Percentiles rank a stretch among this genome's conserved stretches.
Evolutionary conservation across 108 stramenopile genomes (phyloP).

Genomic region (Nitzschia sp.): DNA sequence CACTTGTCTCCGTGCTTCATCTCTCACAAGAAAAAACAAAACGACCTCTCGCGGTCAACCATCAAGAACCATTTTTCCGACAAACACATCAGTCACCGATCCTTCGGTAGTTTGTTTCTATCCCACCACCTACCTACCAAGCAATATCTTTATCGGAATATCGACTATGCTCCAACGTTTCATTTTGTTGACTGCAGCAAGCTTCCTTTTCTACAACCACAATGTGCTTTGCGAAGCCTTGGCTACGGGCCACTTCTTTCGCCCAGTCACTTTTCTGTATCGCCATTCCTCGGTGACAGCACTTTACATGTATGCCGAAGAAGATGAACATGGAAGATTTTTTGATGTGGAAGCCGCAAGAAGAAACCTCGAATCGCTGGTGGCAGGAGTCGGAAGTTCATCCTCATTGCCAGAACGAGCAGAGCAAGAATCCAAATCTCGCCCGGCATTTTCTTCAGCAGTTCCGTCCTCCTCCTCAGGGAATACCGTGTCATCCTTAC

Average conservation of each 20-base stretch:
- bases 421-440: neutral
- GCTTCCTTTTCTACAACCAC: neutral
- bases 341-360: slow-evolving; percentile 43
- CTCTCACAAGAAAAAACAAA: too few relatives aligned
- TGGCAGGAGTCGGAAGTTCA: neutral
- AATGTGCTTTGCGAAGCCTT: slow-evolving; percentile 1
- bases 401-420: neutral
- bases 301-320: slow-evolving; percentile 1
- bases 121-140: neutral
- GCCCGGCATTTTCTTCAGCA: neutral
- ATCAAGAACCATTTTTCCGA: too few relatives aligned
- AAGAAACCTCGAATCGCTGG: slow-evolving; percentile 29
- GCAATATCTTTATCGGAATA: neutral
- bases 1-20: too few relatives aligned
- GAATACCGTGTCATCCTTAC: neutral
- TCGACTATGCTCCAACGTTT: neutral
- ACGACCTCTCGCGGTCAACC: too few relatives aligned
- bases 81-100: neutral
- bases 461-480: neutral
- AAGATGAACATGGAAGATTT: neutral
- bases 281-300: neutral
- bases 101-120: neutral
- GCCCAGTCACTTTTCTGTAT: neutral
- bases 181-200: neutral
- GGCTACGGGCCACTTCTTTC: neutral